phyloP scores from a whole-genome alignment of 2,329 filamentous ascomycete species.

The Pseudogymnoascus verrucosus region DNA sequence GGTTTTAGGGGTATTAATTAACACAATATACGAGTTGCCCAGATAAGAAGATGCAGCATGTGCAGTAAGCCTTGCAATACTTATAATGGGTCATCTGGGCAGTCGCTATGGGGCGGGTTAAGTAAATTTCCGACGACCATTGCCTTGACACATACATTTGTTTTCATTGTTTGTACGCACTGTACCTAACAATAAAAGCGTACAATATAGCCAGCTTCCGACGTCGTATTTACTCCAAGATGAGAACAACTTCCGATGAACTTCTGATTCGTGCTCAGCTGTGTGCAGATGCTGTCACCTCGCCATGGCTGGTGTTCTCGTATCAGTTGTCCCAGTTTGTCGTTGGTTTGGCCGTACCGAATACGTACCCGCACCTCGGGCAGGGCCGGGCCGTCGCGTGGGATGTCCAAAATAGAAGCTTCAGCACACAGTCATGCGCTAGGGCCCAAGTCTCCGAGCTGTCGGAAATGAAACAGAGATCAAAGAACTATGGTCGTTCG shows the following conservation, averaged over 20 bases:
- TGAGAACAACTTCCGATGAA: not conserved
- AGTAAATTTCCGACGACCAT: not conserved
- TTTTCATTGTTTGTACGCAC: not conserved
- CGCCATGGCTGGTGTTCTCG: not conserved
- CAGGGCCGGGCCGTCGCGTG: conserved; percentile 4
- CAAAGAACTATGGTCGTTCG: not conserved
- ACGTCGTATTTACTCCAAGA: not conserved
- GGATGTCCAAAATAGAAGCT: not conserved
- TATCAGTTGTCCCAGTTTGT: not conserved
- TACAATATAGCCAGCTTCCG: not conserved
- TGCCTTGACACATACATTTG: not conserved
- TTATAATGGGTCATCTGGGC: not conserved
- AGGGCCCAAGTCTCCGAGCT: not conserved
- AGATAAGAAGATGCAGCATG: not conserved
- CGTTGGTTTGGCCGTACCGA: not conserved
- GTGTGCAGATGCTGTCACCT: not conserved
- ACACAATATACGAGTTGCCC: not conserved
- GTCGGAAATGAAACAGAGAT: not conserved
- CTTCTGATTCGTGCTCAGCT: not conserved
- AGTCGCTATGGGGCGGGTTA: not conserved
- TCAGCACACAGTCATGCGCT: not conserved
- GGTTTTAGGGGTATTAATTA: not conserved
- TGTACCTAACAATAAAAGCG: not conserved
- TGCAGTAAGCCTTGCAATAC: not conserved
- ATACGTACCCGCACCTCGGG: not conserved